phyloP scores from a whole-genome alignment of 139 green algal species.

The Axilococcus clingmanii region DNA sequence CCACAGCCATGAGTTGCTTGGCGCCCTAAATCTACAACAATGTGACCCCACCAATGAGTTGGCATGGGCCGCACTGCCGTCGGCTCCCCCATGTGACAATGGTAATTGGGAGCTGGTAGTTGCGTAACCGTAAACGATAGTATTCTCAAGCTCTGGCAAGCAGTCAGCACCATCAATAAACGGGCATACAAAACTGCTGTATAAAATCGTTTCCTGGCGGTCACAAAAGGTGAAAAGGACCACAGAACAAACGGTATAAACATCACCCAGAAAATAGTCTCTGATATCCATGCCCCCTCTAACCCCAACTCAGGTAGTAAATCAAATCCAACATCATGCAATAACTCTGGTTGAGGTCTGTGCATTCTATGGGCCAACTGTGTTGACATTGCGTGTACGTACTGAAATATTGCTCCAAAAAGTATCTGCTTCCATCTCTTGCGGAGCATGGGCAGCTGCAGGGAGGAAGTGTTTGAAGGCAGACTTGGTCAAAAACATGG shows the following conservation, averaged over 20 bases:
- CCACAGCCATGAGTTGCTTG: conserved; percentile 69
- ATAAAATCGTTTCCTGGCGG: conserved; percentile 73
- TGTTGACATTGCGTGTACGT: conserved; percentile 81
- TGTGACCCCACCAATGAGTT: conserved; percentile 56
- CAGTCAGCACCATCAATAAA: conserved; percentile 66
- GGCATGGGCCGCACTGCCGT: conserved; percentile 50
- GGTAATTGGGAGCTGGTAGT: conserved; percentile 77
- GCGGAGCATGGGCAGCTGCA: conserved; percentile 63
- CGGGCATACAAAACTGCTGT: conserved; percentile 71
- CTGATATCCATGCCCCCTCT: conserved; percentile 70
- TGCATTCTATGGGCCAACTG: conserved; percentile 77
- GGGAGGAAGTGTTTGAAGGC: neutral
- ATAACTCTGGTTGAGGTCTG: conserved; percentile 43
- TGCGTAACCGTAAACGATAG: conserved; percentile 76
- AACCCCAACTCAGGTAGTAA: conserved; percentile 60
- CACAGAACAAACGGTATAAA: conserved; percentile 71
- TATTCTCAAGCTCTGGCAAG: conserved; percentile 80
- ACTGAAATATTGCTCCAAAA: conserved; percentile 70
- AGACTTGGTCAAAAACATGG: neutral
- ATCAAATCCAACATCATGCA: conserved; percentile 69
- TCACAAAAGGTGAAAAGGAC: conserved; percentile 79
- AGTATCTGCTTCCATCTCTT: conserved; percentile 63
- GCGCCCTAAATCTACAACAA: conserved; percentile 52
- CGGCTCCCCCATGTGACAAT: conserved; percentile 56
- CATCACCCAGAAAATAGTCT: conserved; percentile 62